Evolutionary conservation across 768 basidiomycete species (phyloP).

Genomic region (Galerina marginata): DNA sequence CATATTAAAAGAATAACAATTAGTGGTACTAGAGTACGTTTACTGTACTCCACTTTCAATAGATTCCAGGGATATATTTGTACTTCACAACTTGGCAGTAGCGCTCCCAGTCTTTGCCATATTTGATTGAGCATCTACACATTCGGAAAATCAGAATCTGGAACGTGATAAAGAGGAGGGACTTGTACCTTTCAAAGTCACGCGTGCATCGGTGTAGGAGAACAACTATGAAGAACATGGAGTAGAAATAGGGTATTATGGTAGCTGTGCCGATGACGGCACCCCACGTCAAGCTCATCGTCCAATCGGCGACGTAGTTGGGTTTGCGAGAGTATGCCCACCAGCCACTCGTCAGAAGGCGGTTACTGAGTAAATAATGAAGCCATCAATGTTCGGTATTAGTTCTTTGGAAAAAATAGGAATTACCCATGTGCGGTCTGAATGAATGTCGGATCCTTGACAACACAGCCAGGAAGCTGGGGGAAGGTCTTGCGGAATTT

Average conservation of each 20-base stretch:
- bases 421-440: conserved; percentile 91
- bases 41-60: conserved; percentile 46
- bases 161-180: neutral
- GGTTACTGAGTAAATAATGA: conserved; percentile 58
- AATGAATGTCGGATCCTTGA: conserved; percentile 89
- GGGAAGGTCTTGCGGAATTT: conserved; percentile 92
- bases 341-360: conserved; percentile 90
- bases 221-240: conserved; percentile 93
- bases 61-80: conserved; percentile 89
- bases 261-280: conserved; percentile 75
- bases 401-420: neutral
- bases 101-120: conserved; percentile 93
- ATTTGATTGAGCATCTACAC: conserved; percentile 80
- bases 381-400: neutral
- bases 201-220: conserved; percentile 90
- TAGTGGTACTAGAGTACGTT: too few relatives aligned
- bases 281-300: conserved; percentile 86
- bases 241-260: conserved; percentile 95
- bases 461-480: conserved; percentile 80
- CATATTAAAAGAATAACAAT: too few relatives aligned
- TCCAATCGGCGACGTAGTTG: conserved; percentile 95
- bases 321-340: conserved; percentile 96
- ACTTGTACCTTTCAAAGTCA: conserved; percentile 86
- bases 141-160: neutral
- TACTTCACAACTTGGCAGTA: conserved; percentile 89